Conservation (phyloP, 176 grass and related monocot species). For the Carex parvula region DNA sequence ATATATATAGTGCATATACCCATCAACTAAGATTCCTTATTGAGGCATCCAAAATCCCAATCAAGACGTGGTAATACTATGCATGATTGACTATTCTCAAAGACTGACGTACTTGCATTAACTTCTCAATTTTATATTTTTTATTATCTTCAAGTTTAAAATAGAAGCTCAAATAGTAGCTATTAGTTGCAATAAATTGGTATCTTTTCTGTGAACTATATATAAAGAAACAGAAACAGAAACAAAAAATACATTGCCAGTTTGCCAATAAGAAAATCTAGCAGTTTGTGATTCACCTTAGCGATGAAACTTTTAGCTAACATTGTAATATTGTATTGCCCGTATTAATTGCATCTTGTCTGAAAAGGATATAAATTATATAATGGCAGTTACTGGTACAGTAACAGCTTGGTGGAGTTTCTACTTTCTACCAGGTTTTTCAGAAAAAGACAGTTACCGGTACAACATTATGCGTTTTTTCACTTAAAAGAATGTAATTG, state of each 20-base stretch:
- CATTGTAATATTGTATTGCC: neutral
- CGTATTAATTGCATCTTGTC: neutral
- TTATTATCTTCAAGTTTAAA: neutral
- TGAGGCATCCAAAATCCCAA: neutral
- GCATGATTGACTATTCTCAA: neutral
- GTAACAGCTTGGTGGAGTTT: too few relatives aligned
- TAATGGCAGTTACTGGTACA: neutral
- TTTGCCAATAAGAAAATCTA: neutral
- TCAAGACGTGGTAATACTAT: neutral
- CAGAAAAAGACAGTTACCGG: neutral
- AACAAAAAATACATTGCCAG: neutral
- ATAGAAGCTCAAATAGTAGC: neutral
- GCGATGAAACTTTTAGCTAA: neutral
- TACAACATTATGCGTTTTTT: neutral
- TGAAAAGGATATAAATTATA: neutral
- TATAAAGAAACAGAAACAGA: too few relatives aligned
- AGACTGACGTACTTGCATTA: neutral
- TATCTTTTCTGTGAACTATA: too few relatives aligned
- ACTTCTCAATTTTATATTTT: neutral
- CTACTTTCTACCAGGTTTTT: too few relatives aligned
- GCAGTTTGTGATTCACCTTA: neutral
- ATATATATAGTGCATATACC: neutral
- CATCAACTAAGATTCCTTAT: neutral
- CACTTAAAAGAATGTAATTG: neutral
- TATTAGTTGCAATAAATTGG: neutral